Conservation (phyloP, 1,284 basidiomycete genomes). For the Laetiporus sulphureus region DNA sequence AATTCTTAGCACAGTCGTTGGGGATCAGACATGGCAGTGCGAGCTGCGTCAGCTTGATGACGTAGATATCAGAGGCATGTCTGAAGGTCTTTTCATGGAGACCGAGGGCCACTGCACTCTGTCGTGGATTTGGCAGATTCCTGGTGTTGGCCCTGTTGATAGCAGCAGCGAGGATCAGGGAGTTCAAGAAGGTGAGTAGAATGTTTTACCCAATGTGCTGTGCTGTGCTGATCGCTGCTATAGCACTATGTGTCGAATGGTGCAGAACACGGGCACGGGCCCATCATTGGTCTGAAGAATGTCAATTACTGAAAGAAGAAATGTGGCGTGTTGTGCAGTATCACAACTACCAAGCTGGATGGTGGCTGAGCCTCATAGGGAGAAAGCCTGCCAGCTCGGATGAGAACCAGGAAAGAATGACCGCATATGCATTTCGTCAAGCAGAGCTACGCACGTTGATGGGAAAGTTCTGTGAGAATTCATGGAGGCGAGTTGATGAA, state of each 20-base stretch:
- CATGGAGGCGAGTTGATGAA: too few relatives aligned
- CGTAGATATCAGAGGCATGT: background rate
- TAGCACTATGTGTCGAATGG: background rate
- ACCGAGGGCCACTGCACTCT: background rate
- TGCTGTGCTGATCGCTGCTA: background rate
- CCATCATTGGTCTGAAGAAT: slow-evolving; percentile 28
- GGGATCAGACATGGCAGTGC: too few relatives aligned
- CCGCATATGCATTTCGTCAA: background rate
- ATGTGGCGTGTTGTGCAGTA: slow-evolving; percentile 16
- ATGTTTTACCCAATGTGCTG: background rate
- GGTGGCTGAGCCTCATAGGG: background rate
- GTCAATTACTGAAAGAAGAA: slow-evolving; percentile 27
- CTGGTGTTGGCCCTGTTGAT: background rate
- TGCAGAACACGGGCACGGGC: slow-evolving; percentile 17
- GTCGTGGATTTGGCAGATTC: slow-evolving; percentile 6
- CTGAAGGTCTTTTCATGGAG: background rate
- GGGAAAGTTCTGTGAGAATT: too few relatives aligned
- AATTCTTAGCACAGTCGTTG: too few relatives aligned
- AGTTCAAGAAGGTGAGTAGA: slow-evolving; percentile 7
- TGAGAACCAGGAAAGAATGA: background rate
- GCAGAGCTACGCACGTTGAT: background rate
- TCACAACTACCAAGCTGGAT: background rate
- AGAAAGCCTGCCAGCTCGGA: background rate
- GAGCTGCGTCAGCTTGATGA: background rate
- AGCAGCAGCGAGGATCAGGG: slow-evolving; percentile 2